Percentiles rank a stretch among this genome's conserved stretches.
Evolutionary conservation across 2,329 filamentous ascomycete genomes (phyloP).

Genomic region (Hymenoscyphus fraxineus): DNA sequence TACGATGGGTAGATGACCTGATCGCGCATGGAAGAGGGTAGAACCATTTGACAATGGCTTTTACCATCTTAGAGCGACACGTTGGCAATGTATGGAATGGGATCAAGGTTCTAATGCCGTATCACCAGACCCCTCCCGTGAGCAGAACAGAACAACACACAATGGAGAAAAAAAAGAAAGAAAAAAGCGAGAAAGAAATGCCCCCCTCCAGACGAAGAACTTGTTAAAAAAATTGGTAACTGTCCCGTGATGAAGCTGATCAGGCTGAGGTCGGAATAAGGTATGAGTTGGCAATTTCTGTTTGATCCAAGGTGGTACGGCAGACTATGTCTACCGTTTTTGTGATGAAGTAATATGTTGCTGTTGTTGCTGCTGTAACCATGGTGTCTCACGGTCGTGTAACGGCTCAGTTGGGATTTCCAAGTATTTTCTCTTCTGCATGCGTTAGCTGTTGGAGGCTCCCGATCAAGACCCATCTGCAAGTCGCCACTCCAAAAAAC

Average conservation of each 20-base stretch:
- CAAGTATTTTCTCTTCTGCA: neutral
- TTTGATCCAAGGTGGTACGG: neutral
- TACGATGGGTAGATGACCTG: neutral
- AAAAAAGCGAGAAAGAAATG: neutral
- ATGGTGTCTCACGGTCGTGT: neutral
- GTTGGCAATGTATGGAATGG: conserved; percentile 2
- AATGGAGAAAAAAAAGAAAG: neutral
- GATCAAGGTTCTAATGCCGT: conserved; percentile 2
- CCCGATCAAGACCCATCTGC: neutral
- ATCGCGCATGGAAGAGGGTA: neutral
- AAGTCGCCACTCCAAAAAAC: neutral
- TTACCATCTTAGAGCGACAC: neutral
- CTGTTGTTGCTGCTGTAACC: neutral
- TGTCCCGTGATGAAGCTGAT: conserved; percentile 2
- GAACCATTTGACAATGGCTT: neutral
- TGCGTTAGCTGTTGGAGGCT: neutral
- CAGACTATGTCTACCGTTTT: neutral
- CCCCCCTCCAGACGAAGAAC: neutral
- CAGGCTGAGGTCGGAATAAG: conserved; percentile 7
- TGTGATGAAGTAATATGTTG: conserved; percentile 1
- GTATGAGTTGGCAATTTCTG: conserved; percentile 8
- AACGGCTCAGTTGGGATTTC: neutral
- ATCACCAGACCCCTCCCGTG: neutral
- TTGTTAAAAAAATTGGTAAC: neutral
- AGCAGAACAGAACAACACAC: neutral